Evolutionary conservation across 1,284 basidiomycete genomes (phyloP).

Genomic region (Cutaneotrichosporon dermatis): DNA sequence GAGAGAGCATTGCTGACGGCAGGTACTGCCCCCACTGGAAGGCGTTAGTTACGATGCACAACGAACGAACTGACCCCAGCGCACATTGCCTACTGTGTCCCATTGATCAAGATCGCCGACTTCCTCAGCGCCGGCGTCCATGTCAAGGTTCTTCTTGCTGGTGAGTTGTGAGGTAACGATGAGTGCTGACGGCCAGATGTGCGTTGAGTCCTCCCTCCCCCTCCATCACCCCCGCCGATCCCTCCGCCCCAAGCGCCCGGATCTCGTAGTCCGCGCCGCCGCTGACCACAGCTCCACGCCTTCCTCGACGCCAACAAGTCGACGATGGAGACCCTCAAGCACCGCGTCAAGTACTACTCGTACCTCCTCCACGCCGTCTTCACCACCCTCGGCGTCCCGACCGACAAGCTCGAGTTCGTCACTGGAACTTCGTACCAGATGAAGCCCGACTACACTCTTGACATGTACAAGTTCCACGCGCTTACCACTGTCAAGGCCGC

Average conservation of each 20-base stretch:
- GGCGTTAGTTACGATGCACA: conserved; percentile 70
- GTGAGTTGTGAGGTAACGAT: conserved; percentile 53
- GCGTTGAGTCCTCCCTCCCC: not conserved
- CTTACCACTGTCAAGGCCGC: conserved; percentile 92
- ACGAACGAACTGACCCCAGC: conserved; percentile 61
- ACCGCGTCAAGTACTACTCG: conserved; percentile 89
- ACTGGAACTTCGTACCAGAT: conserved; percentile 80
- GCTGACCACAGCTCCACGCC: conserved; percentile 74
- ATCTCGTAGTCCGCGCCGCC: too few relatives aligned
- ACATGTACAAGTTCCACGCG: conserved; percentile 85
- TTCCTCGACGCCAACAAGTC: conserved; percentile 98
- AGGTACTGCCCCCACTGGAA: conserved; percentile 82
- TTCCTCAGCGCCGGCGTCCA: conserved; percentile 87
- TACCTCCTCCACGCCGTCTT: conserved; percentile 78
- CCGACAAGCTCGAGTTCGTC: conserved; percentile 75
- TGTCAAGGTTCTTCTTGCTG: conserved; percentile 84
- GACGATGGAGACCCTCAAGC: conserved; percentile 83
- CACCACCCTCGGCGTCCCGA: conserved; percentile 81
- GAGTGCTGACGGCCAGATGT: conserved; percentile 14
- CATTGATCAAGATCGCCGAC: conserved; percentile 93
- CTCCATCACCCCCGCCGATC: too few relatives aligned
- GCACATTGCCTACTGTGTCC: conserved; percentile 95
- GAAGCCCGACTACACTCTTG: conserved; percentile 84
- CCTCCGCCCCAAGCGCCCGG: too few relatives aligned
- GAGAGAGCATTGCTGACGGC: too few relatives aligned